phyloP scores from a whole-genome alignment of 177 flowering plant species.

The Vitis hybrid region DNA sequence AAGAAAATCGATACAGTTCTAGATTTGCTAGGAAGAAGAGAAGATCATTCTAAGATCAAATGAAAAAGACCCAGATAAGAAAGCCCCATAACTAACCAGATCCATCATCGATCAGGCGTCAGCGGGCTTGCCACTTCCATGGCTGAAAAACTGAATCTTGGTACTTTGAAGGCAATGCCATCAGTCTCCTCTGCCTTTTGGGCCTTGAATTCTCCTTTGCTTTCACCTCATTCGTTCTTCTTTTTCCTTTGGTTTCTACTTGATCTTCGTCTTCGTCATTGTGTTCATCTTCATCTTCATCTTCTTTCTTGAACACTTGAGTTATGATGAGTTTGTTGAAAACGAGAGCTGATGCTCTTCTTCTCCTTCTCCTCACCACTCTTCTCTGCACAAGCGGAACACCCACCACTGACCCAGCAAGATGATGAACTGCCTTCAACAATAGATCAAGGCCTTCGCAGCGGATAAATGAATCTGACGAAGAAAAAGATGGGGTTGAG shows the following conservation, averaged over 20 bases:
- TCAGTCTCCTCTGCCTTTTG: constrained; percentile 23
- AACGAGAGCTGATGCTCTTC: constrained; percentile 16
- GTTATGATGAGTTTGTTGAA: constrained; percentile 17
- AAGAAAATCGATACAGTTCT: background rate
- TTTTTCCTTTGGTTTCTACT: background rate
- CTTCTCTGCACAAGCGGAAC: constrained; percentile 44
- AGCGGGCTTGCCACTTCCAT: constrained; percentile 31
- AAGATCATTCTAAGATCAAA: background rate
- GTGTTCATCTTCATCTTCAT: background rate
- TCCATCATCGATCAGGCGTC: background rate
- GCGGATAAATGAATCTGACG: constrained; percentile 18
- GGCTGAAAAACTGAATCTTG: constrained; percentile 48
- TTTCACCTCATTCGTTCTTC: background rate
- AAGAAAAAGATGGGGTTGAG: constrained; percentile 14
- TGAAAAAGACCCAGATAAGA: constrained; percentile 15
- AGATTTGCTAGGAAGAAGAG: background rate
- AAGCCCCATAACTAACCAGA: constrained; percentile 23
- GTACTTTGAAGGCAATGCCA: constrained; percentile 42
- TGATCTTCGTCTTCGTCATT: constrained; percentile 2
- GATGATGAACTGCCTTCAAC: constrained; percentile 39
- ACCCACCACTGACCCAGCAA: constrained; percentile 40
- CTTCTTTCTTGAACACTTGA: constrained; percentile 7
- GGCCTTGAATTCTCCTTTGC: background rate
- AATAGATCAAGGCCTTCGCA: constrained; percentile 62
- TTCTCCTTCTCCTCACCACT: constrained; percentile 36